These are phyloP conservation scores for Berberis thunbergii DNA, from an alignment of 164 flowering plant genomes.

Conservation along the genomic window DNA sequence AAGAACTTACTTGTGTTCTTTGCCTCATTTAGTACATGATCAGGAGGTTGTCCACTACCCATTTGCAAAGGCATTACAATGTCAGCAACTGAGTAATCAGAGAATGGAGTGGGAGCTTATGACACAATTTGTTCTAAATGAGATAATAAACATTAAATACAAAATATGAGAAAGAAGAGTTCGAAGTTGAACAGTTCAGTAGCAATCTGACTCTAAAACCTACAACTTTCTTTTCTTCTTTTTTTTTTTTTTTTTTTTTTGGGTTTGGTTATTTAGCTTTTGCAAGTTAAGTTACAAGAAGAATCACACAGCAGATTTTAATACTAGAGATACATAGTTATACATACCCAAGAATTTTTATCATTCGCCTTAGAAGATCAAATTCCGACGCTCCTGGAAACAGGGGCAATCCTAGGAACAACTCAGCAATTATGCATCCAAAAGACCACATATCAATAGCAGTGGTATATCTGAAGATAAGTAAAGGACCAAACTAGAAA, in stretches of 20 bases:
- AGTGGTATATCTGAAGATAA: slow-evolving; percentile 62
- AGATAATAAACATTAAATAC: too few species aligned
- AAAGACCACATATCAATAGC: slow-evolving; percentile 99
- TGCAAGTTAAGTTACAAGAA: too few species aligned
- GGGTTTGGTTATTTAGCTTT: too few species aligned
- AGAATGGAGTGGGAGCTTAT: too few species aligned
- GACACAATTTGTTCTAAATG: too few species aligned
- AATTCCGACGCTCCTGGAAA: slow-evolving; percentile 98
- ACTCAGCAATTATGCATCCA: slow-evolving; percentile 96
- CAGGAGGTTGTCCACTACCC: slow-evolving; percentile 90
- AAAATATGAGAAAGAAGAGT: too few species aligned
- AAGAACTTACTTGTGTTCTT: slow-evolving; percentile 85
- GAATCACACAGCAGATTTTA: too few species aligned
- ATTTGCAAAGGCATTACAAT: slow-evolving; percentile 9
- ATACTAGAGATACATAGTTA: neutral
- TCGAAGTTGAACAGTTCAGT: too few species aligned
- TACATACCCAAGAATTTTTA: slow-evolving; percentile 73
- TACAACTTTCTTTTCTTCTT: too few species aligned
- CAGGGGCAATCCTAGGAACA: slow-evolving; percentile 88
- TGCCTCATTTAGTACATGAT: slow-evolving; percentile 73
- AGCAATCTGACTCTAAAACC: too few species aligned
- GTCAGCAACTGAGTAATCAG: too few species aligned
- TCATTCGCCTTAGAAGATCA: slow-evolving; percentile 91
- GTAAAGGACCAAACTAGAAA: slow-evolving; percentile 30
- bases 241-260: too few species aligned